Conservation (phyloP, 2,329 filamentous ascomycete genomes). For the Diaporthe batatas region DNA sequence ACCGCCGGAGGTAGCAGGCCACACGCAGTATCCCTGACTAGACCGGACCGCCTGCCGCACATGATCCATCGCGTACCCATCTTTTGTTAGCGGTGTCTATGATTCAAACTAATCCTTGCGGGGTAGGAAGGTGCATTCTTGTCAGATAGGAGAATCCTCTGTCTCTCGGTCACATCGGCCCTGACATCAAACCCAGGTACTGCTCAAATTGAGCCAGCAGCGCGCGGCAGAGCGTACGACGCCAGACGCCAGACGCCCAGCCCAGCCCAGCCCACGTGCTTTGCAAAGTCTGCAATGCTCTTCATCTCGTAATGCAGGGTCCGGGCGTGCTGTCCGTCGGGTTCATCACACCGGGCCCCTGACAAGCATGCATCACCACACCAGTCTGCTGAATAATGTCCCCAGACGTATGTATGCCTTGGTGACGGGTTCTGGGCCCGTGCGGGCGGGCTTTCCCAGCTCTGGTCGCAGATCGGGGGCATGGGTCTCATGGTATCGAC, state of each 20-base stretch:
- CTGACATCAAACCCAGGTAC: not conserved
- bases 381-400: constrained; percentile 15
- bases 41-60: not conserved
- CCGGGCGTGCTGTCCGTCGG: constrained; percentile 19
- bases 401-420: constrained; percentile 24
- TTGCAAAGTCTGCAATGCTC: constrained; percentile 12
- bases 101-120: not conserved
- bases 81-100: not conserved
- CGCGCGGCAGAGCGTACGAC: not conserved
- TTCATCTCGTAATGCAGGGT: constrained; percentile 20
- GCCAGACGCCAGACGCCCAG: not conserved
- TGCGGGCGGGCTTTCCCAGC: constrained; percentile 27
- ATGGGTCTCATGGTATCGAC: not conserved
- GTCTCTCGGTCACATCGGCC: constrained; percentile 6
- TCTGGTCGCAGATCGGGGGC: constrained; percentile 19
- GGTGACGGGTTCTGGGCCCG: constrained; percentile 14
- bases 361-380: not conserved
- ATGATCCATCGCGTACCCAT: not conserved
- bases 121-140: constrained; percentile 5
- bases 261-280: not conserved
- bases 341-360: constrained; percentile 9
- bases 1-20: not conserved
- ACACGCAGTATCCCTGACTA: not conserved
- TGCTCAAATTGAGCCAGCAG: not conserved
- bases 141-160: not conserved